phyloP scores from a whole-genome alignment of 202 grass and related monocot genomes.

The Musa balbisiana region DNA sequence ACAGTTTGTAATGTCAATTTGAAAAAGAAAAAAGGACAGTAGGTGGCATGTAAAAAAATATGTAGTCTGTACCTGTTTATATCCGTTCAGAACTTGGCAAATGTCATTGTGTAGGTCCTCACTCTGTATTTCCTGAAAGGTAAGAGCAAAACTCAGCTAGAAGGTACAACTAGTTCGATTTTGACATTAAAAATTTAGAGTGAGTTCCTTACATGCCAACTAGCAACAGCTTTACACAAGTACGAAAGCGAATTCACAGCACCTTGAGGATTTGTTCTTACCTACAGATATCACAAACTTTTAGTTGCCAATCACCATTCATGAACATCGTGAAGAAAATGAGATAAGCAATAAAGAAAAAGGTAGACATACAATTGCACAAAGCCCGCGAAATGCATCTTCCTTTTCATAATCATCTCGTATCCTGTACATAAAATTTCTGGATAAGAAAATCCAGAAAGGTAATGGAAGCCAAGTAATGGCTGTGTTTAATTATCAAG shows the following conservation, averaged over 20 bases:
- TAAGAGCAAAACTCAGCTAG: conserved; percentile 7
- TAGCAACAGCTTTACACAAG: conserved; percentile 84
- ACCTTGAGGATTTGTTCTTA: conserved; percentile 70
- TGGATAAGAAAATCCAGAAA: not conserved
- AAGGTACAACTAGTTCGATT: not conserved
- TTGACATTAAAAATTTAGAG: not conserved
- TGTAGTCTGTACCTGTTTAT: conserved; percentile 71
- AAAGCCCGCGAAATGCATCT: conserved; percentile 88
- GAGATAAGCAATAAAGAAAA: conserved; percentile 8
- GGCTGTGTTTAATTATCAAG: not conserved
- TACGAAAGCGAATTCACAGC: conserved; percentile 57
- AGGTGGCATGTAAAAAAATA: not conserved
- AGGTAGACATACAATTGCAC: conserved; percentile 62
- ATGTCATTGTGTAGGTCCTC: conserved; percentile 77
- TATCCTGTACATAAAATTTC: conserved; percentile 48
- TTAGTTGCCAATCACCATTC: not conserved
- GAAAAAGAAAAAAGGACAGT: not conserved
- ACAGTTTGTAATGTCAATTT: not conserved
- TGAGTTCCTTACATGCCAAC: conserved; percentile 67
- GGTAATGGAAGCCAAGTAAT: not conserved
- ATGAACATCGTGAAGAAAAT: not conserved
- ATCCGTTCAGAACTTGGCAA: conserved; percentile 79
- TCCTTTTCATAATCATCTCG: conserved; percentile 99
- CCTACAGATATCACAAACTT: conserved; percentile 29
- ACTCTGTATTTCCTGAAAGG: conserved; percentile 74